phyloP scores from a whole-genome alignment of 2,329 filamentous ascomycete species.

The Venturia carpophila region DNA sequence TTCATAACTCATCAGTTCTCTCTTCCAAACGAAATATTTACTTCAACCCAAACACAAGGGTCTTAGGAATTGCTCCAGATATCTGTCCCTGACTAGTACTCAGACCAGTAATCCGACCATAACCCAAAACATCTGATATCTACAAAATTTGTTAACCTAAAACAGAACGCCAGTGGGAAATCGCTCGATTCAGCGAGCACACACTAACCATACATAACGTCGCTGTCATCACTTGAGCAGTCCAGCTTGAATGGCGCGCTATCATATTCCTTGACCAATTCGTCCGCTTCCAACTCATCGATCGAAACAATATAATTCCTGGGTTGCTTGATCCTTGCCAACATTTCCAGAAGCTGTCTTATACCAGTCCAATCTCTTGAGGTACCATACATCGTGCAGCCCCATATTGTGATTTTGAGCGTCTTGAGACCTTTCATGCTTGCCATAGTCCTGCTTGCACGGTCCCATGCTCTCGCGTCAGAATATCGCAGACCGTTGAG shows the following conservation, averaged over 20 bases:
- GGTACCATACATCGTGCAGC: neutral
- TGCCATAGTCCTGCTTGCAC: slow-evolving; percentile 9
- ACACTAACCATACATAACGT: slow-evolving; percentile 10
- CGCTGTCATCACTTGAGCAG: neutral
- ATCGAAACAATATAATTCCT: slow-evolving; percentile 9
- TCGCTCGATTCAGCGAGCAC: neutral
- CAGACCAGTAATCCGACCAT: neutral
- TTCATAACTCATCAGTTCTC: neutral
- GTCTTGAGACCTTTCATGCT: slow-evolving; percentile 15
- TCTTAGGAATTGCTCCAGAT: neutral
- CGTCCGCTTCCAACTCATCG: neutral
- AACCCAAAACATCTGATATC: neutral
- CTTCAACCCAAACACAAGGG: neutral
- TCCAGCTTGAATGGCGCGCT: slow-evolving; percentile 7
- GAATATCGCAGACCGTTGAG: neutral
- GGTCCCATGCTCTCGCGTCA: slow-evolving; percentile 7
- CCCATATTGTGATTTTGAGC: neutral
- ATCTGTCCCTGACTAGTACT: neutral
- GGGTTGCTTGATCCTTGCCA: neutral
- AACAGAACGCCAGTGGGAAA: neutral
- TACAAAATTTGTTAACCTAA: neutral
- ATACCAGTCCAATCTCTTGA: slow-evolving; percentile 9
- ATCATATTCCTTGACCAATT: slow-evolving; percentile 4
- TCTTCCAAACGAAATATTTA: neutral
- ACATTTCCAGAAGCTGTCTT: neutral